Base-by-base conservation (phyloP, 371 early-diverging fungal genomes). In the Syncephalastrum monosporum region DNA sequence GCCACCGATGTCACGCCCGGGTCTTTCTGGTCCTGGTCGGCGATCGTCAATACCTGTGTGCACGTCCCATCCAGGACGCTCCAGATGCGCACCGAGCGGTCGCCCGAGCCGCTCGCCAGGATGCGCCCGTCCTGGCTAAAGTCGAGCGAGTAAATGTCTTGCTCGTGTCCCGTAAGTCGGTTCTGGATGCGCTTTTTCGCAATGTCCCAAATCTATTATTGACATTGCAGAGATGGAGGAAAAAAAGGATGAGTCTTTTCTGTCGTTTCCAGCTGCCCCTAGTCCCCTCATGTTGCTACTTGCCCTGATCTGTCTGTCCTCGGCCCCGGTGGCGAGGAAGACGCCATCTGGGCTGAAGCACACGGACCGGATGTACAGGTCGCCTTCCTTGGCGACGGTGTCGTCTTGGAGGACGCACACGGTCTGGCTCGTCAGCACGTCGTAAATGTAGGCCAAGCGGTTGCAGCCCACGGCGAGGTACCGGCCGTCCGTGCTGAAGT, bases 141-240 rank as follows among this genome's bases (percentile, higher is more conserved):
- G 60, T 97, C 99, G 63, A 99, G 76, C 19, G 92, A 90, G 64
- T 98, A 97, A 63, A 99, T 97, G 70, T 98, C 99, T 74, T 94
- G 94, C 50, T 92, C 94, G 69, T 99, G 99, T 10, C 99, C 99
- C 24, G 73, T 73, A 54, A 91, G 79, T 14, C 82, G 70, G 61
- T 79, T 83, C 45, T 83, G 82, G 55, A 92, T 90, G 27, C 80
- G 73, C 58, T 83, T 84, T 60, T 79, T 85, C 55, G 68, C 65
- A 53, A 92, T 87, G 61, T 92, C 92, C 91, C 91, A 91, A 56
- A 92, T 87, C 88, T 53, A 55, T 12, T 21, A 2, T 21, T 21
- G 21, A 27, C 27, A 27, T 27, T 27, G 27, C 7, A 7, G 1
- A 8, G 33, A 5, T 19, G 2, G 17, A n/a, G 8, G 7, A 10